Base-by-base conservation (phyloP, 2,329 filamentous ascomycete genomes). In the Colletotrichum noveboracense region DNA sequence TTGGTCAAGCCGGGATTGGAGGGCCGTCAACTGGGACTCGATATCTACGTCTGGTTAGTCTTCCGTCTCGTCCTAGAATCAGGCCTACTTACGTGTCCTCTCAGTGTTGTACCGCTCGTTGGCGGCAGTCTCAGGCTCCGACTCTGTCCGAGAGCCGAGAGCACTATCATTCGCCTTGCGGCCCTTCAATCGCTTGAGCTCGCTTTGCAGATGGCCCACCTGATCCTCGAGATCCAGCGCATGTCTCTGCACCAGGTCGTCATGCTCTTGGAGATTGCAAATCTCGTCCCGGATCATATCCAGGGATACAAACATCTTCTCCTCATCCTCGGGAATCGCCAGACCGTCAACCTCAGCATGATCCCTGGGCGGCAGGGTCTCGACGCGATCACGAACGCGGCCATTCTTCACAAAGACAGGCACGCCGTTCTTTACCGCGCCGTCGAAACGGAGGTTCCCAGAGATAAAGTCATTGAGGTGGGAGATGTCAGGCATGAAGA, bases 281-380 rank as follows among this genome's bases (percentile, higher is more conserved):
- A 91, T 89, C 80, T 91, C 89, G 56, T 90, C 87, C 52, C 89
- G 88, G 83, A 91, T 90, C 88, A 91, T 91, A 88, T 91, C 90
- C 86, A 91, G 87, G 10, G 90, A 91, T 55, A 91, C 89, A 77
- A 91, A 91, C 34, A 91, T 91, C 77, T 88, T 87, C 80, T 90
- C 87, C 78, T 91, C 90, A 58, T 90, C 89, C 71, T 88, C 84
- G 5, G 89, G 87, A 10, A 91, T 82, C 64, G 87, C 84, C 24
- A 91, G 80, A 9, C 84, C 87, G 70, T 90, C 88, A n/a, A 91
- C 84, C 32, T 88, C 85, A 52, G 84, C 88, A 75, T 91, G 88
- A 16, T 85, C 79, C 36, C 83, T 81, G 3, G 83, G 80, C 9
- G 84, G 84, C 66, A 80, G 82, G 76, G 36, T 82, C 28, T 81